Base-by-base conservation (phyloP, 768 basidiomycete species). In the Serpula lacrymans region DNA sequence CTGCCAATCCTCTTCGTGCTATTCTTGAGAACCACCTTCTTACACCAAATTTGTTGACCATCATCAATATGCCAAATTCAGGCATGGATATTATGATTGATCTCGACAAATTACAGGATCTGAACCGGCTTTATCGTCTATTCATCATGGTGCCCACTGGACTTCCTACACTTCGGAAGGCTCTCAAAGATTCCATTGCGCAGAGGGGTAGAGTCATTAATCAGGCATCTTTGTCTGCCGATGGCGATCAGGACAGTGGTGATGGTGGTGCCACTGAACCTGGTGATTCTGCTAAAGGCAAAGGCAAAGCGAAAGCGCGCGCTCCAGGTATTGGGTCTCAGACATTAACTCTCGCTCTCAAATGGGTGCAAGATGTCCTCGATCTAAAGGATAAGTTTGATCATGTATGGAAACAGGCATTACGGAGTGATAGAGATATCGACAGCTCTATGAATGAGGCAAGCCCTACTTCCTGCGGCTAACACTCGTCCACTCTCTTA, bases 321-420 rank as follows among this genome's bases (percentile, higher is more conserved):
- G 60, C 44, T 71, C 72, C 46, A 55, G 63, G n/a, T 60, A 65
- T 23, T 51, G 58, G 26, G 51, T 65, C 29, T 54, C 67, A 43
- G 63, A 66, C 80, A 0, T 62, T 82, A 16, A 59, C 66, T 10
- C 53, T 77, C 21, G 96, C 95, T 4, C 65, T 95, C 40, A 82
- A 80, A 57, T 99, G 96, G 96, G 95, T 98, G 0, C 84, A 95
- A 59, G 82, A 85, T 50, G 85, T 96, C 12, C 69, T 99, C 10
- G 80, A 84, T 45, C 70, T 98, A 41, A 98, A 98, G 63, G 93
- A 97, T 63, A 88, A 78, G 55, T 91, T 96, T 55, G 91, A 97
- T 51, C 52, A 53, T 16, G 55, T 95, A 2, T 85, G 90, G 80
- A 73, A 66, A 33, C 60, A 70, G 22, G 79, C 88, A 1, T 92